Conservation (phyloP, 208 protist genomes). For the Vickermania ingenoplastis region DNA sequence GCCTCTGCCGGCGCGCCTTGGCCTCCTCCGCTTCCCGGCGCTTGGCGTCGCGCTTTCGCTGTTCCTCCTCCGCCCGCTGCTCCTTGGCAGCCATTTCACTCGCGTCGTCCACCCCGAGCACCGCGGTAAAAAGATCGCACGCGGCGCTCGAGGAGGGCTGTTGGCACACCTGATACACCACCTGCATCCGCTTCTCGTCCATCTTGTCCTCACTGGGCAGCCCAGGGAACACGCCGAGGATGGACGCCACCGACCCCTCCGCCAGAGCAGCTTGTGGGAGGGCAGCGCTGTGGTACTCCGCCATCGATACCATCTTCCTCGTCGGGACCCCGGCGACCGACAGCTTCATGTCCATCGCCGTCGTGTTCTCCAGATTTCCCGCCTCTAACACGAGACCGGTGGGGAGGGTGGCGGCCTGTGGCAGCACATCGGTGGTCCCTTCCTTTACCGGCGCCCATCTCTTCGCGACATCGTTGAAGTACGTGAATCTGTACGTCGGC, state of each 20-base stretch:
- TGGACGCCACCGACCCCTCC: neutral
- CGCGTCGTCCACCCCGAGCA: conserved; percentile 34
- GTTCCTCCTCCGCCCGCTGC: conserved; percentile 19
- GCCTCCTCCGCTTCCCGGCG: conserved; percentile 24
- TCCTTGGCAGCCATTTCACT: conserved; percentile 32
- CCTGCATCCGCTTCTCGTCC: neutral
- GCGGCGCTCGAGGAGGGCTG: neutral
- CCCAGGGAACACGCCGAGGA: neutral
- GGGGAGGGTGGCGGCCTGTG: neutral
- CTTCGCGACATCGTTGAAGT: neutral
- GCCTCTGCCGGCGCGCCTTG: conserved; percentile 22
- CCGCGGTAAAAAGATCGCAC: conserved; percentile 1
- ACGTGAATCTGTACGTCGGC: neutral
- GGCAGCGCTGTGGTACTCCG: neutral
- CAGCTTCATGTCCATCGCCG: neutral
- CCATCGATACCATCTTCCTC: neutral
- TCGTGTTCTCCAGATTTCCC: neutral
- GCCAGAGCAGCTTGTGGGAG: neutral
- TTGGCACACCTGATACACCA: neutral
- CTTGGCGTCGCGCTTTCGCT: conserved; percentile 24
- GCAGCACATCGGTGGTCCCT: neutral
- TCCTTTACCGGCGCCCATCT: neutral
- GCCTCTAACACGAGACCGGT: neutral
- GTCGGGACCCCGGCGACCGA: neutral
- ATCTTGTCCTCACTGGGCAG: neutral